phyloP scores from a whole-genome alignment of 495 filamentous ascomycete species.

The Xylaria nigripes region DNA sequence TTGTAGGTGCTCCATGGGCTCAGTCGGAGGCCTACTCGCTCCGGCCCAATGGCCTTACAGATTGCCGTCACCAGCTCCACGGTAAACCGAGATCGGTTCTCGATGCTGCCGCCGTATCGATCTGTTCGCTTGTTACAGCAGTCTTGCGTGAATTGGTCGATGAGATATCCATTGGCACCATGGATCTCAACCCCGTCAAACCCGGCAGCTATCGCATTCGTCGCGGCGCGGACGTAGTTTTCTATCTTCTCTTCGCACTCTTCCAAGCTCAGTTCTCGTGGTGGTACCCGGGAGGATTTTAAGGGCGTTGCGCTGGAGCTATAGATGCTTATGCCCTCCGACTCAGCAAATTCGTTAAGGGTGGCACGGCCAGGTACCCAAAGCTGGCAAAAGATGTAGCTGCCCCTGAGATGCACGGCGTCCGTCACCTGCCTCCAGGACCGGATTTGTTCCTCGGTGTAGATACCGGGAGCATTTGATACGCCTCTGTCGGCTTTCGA shows the following conservation, averaged over 20 bases:
- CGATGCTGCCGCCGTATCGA: constrained; percentile 60
- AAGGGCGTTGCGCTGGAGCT: constrained; percentile 42
- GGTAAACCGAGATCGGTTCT: constrained; percentile 58
- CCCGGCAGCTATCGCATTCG: constrained; percentile 57
- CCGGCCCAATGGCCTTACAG: constrained; percentile 53
- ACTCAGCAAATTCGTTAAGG: constrained; percentile 29
- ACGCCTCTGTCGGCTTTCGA: constrained; percentile 44
- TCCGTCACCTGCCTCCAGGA: constrained; percentile 57
- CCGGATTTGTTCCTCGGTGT: constrained; percentile 48
- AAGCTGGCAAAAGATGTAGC: constrained; percentile 58
- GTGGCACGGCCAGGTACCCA: constrained; percentile 60
- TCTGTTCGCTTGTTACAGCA: constrained; percentile 56
- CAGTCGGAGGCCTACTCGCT: constrained; percentile 54
- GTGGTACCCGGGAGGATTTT: constrained; percentile 18
- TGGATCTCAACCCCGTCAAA: constrained; percentile 76
- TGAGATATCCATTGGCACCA: constrained; percentile 64
- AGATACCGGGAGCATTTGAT: constrained; percentile 57
- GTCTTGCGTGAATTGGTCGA: constrained; percentile 68
- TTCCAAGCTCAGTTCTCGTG: constrained; percentile 36
- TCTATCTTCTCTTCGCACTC: constrained; percentile 51
- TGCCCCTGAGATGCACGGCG: constrained; percentile 56
- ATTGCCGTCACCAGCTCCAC: constrained; percentile 59
- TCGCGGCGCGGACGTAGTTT: constrained; percentile 53
- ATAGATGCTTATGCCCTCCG: constrained; percentile 36
- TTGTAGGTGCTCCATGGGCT: constrained; percentile 59